Base-by-base conservation (phyloP, 2,329 filamentous ascomycete genomes). In the Phialophora expanda region DNA sequence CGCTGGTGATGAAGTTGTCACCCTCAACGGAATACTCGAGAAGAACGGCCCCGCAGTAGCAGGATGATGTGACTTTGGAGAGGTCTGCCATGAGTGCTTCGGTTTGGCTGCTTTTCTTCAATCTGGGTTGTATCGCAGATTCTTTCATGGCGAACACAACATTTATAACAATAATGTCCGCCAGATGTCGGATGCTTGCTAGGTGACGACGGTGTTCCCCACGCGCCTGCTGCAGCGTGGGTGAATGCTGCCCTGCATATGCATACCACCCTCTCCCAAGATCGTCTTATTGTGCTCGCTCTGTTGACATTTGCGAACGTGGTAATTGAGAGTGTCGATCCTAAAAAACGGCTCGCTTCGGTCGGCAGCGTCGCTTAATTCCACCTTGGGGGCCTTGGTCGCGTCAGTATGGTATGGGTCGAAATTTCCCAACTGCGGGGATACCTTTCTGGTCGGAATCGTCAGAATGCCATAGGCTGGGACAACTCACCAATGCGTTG, bases 11-110 rank as follows among this genome's bases (percentile, higher is more conserved):
- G 14, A 58, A 26, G 20, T 58, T 58, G 38, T 58, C 56, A 1
- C 38, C 56, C 12, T 58, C 56, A 20, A 58, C 24, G n/a, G 56
- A 58, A 22, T 58, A 58, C 20, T 58, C 34, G 20, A 58, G 34
- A 2, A 30, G 56, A 20, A 58, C 38, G 12, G 56, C 56, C 24
- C 56, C 56, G 38, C 56, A 58, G 28, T 58, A 58, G 56, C 56
- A 58, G 14, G 56, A 44, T 17, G 56, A 48, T 26, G 38, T 58
- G 56, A 58, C 38, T 58, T 46, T 58, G 32, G 56, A 58, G 32
- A 58, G 38, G 20, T 58, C 34, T 11, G 34, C 30, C 56, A 58
- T 58, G 17, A 20, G 9, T 44, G n/a, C 32, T 57, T 46, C 3
- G n/a, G 1, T 30, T 14, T 32, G 11, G 17, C 11, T 14, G 11